Percentiles rank a stretch among this genome's conserved stretches.
These are phyloP conservation scores for Colletotrichum aenigma DNA, from an alignment of 2,329 filamentous ascomycete species.

Conservation along the genomic window DNA sequence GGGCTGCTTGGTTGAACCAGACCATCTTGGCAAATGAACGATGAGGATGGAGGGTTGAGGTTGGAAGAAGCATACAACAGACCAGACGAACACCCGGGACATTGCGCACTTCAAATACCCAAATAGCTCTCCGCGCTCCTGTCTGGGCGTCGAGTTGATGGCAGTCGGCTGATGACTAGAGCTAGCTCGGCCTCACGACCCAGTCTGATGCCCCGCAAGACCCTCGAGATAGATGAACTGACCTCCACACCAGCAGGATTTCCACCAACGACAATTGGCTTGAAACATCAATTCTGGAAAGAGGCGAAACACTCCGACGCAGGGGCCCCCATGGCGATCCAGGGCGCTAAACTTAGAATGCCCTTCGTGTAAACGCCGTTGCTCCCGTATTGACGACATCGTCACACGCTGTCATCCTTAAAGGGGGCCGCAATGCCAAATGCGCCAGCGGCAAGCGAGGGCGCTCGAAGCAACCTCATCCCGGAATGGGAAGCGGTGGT, in stretches of 20 bases:
- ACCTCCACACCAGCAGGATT: not conserved
- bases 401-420: not conserved
- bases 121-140: not conserved
- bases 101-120: not conserved
- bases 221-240: slow-evolving; percentile 1
- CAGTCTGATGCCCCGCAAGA: not conserved
- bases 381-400: not conserved
- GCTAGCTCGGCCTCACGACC: not conserved
- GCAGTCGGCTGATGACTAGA: not conserved
- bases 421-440: not conserved
- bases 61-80: not conserved
- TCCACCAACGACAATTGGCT: not conserved
- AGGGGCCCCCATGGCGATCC: not conserved
- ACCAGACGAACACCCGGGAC: not conserved
- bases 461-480: not conserved
- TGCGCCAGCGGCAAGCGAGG: not conserved
- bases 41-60: not conserved
- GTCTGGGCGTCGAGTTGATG: not conserved
- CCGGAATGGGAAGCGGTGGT: not conserved
- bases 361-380: not conserved
- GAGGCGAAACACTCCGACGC: not conserved
- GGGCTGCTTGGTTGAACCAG: not conserved
- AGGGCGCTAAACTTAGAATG: not conserved
- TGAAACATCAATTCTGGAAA: not conserved
- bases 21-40: not conserved